phyloP scores from a whole-genome alignment of 768 basidiomycete species.

The Tephrocybe rancida region DNA sequence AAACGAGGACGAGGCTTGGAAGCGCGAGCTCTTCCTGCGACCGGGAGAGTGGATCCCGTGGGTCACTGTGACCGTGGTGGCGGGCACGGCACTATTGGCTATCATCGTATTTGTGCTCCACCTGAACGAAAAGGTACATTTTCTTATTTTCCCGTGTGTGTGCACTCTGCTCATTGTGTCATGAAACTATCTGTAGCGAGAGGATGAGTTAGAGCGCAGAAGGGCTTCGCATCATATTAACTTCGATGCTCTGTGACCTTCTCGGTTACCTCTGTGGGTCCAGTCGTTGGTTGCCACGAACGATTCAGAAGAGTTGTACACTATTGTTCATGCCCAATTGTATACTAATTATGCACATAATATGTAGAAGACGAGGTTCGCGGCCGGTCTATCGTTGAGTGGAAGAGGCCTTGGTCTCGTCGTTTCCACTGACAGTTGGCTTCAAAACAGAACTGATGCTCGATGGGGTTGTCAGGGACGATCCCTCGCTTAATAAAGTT shows the following conservation, averaged over 20 bases:
- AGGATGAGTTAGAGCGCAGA: slow-evolving; percentile 91
- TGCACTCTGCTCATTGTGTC: slow-evolving; percentile 2
- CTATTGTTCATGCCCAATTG: slow-evolving; percentile 15
- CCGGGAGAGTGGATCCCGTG: slow-evolving; percentile 98
- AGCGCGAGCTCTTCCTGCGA: slow-evolving; percentile 83
- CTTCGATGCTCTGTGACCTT: slow-evolving; percentile 67
- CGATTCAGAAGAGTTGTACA: slow-evolving; percentile 7
- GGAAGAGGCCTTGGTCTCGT: neutral
- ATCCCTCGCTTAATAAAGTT: no score
- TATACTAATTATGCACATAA: slow-evolving; percentile 12
- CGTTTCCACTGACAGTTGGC: neutral
- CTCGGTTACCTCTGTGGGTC: neutral
- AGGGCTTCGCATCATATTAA: slow-evolving; percentile 95
- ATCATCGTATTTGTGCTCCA: slow-evolving; percentile 86
- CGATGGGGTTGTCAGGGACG: neutral
- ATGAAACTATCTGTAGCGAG: slow-evolving; percentile 53
- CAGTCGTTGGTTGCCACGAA: neutral
- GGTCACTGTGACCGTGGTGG: slow-evolving; percentile 89
- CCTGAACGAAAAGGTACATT: slow-evolving; percentile 86
- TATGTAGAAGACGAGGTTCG: neutral
- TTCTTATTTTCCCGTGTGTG: slow-evolving; percentile 4
- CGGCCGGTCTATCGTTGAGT: neutral
- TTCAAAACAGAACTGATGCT: neutral
- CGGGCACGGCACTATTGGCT: slow-evolving; percentile 71
- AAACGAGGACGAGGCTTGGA: slow-evolving; percentile 68